phyloP scores from a whole-genome alignment of 108 stramenopile species.

The Fragilariopsis cylindrus region DNA sequence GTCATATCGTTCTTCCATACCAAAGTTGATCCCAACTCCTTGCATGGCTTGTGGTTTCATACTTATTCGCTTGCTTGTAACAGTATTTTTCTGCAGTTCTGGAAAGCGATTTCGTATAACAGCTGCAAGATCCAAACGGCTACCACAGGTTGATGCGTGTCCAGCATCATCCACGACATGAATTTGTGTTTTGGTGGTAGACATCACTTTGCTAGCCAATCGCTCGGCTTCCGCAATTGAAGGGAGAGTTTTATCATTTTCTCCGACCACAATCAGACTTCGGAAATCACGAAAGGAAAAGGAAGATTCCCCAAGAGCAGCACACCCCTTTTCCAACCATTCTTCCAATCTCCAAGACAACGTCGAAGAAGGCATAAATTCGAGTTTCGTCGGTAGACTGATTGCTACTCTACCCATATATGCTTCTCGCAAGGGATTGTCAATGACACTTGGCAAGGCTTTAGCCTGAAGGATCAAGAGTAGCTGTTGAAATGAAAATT shows the following conservation, averaged over 20 bases:
- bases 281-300: conserved; percentile 36
- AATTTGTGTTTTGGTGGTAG: conserved; percentile 43
- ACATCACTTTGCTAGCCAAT: conserved; percentile 31
- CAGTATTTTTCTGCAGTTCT: conserved; percentile 33
- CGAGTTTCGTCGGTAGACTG: conserved; percentile 55
- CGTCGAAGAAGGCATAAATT: conserved; percentile 77
- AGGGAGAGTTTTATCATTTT: conserved; percentile 76
- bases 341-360: conserved; percentile 72
- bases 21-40: conserved; percentile 45
- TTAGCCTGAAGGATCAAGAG: conserved; percentile 66
- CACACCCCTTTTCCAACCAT: conserved; percentile 72
- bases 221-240: conserved; percentile 75
- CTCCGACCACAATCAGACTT: conserved; percentile 79
- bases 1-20: conserved; percentile 79
- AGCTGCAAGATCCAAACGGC: conserved; percentile 65
- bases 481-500: conserved; percentile 61
- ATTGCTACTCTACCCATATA: conserved; percentile 88
- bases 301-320: conserved; percentile 25
- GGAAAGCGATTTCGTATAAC: conserved; percentile 58
- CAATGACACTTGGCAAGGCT: conserved; percentile 77
- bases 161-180: conserved; percentile 81
- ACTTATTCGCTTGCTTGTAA: conserved; percentile 19
- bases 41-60: conserved; percentile 47
- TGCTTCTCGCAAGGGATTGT: conserved; percentile 70
- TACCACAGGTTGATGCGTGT: conserved; percentile 85